Evolutionary conservation across 495 filamentous ascomycete genomes (phyloP), one percentile per base, ranked within the genome.

Genomic region (Aspergillus bertholletiae): DNA sequence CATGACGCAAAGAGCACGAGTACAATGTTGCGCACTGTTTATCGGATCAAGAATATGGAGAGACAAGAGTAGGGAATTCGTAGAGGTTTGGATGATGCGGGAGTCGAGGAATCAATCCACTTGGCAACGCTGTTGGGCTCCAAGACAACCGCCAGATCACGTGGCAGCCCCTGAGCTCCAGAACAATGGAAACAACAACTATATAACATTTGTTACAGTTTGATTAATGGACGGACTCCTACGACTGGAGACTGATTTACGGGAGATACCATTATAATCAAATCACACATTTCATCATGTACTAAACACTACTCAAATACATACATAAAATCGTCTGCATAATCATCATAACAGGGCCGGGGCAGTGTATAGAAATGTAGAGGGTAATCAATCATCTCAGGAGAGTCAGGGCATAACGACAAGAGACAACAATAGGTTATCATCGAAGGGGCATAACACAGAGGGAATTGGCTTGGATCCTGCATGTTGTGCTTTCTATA

Each of bases 1-100:
- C 92, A 96, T 96, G 67, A 65, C 63, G 66, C 62, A 56, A 49
- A 49, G 51, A 46, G 56, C 40, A 54, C 57, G 23, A 26, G 22
- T 13, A 12, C 7, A 23, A 41, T 24, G 13, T 17, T 44, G 32
- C 56, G 46, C 57, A 37, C 43, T 37, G 48, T 53, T 54, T 53
- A 60, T 54, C 55, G 52, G 46, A 51, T 53, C 32, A 57, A 49
- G 46, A 21, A 50, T 17, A 60, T 50, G 41, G 32, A 40, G 17
- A n/a, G 40, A n/a, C 17, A 23, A 56, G 35, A 43, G 9, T 40
- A 44, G 49, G 18, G 34, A 51, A 15, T 15, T 37, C 34, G 34
- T 3, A 15, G 34, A 5, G 13, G 7, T 37, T 37, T 37, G 30
- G 51, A 54, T 27, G 47, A 53, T 27, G 51, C 15, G 30, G 46